Percentiles rank a stretch among this genome's conserved stretches.
phyloP scores from a whole-genome alignment of 2,329 filamentous ascomycete genomes.

The Zymoseptoria tritici region DNA sequence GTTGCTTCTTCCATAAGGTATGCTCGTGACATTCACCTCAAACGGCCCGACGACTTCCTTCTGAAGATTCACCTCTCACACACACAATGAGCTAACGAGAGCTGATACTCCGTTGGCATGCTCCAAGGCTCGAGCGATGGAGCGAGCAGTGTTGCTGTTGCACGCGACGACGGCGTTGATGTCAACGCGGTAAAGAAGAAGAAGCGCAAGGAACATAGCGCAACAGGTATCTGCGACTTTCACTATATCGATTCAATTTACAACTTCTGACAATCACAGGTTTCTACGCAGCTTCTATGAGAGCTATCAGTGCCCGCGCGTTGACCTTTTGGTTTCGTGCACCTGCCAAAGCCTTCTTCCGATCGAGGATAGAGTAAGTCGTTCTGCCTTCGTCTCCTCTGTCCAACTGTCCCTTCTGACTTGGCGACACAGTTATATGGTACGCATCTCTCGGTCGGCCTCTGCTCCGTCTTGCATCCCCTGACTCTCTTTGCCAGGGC shows the following conservation, averaged over 20 bases:
- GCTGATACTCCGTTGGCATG: background rate
- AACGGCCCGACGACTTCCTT: background rate
- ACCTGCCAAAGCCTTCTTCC: conserved; percentile 87
- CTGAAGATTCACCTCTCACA: background rate
- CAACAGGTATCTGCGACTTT: conserved; percentile 57
- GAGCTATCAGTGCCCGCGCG: conserved; percentile 74
- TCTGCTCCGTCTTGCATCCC: background rate
- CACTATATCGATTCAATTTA: too few species aligned
- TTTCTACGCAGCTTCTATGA: conserved; percentile 76
- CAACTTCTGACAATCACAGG: conserved; percentile 42
- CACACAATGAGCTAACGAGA: background rate
- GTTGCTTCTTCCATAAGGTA: background rate
- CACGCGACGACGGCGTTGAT: background rate
- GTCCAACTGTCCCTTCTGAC: conserved; percentile 2
- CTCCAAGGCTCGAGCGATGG: background rate
- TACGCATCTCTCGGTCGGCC: conserved; percentile 22
- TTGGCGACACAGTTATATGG: conserved; percentile 41
- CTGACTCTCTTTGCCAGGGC: conserved; percentile 34
- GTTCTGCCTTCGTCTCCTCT: background rate
- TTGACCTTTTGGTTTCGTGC: conserved; percentile 88
- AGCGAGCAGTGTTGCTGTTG: background rate
- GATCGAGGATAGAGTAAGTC: conserved; percentile 77
- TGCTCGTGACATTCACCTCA: too few species aligned
- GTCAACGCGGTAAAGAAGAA: conserved; percentile 13
- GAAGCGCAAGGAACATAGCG: conserved; percentile 45